Conservation (phyloP, 257 asterid genomes). For the Fraxinus americana region DNA sequence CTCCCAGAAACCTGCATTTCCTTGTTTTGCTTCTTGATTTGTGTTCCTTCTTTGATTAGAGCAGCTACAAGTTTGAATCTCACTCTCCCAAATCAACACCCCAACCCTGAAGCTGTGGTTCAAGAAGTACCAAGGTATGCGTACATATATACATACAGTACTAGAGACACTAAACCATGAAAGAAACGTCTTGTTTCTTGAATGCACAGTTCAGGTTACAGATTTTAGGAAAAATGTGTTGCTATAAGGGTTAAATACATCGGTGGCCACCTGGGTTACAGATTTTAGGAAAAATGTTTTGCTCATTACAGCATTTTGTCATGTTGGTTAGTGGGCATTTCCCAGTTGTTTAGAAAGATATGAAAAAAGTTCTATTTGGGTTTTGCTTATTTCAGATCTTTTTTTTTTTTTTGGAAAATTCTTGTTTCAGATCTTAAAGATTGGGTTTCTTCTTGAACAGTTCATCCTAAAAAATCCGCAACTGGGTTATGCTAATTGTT, state of each 20-base stretch:
- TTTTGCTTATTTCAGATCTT: conserved; percentile 17
- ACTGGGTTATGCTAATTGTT: conserved; percentile 26
- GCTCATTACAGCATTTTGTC: conserved; percentile 12
- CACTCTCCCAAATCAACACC: conserved; percentile 83
- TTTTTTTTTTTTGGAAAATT: too few species aligned
- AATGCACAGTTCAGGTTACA: too few species aligned
- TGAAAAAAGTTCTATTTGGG: conserved; percentile 25
- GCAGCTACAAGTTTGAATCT: conserved; percentile 49
- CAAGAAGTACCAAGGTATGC: conserved; percentile 71
- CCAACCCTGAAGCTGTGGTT: conserved; percentile 83
- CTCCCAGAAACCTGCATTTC: conserved; percentile 47
- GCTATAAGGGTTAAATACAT: conserved; percentile 18
- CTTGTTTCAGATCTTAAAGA: too few species aligned
- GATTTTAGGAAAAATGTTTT: too few species aligned
- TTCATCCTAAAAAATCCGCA: neutral
- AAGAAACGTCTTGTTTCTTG: too few species aligned
- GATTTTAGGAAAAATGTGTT: conserved; percentile 23
- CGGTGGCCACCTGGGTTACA: conserved; percentile 28
- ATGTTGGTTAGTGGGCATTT: conserved; percentile 7
- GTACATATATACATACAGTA: neutral
- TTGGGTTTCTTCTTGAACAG: conserved; percentile 22
- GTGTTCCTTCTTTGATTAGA: conserved; percentile 35
- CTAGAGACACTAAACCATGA: too few species aligned
- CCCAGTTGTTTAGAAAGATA: neutral
- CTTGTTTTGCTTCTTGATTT: conserved; percentile 42